Conservation (phyloP, 176 grass and related monocot species). For the Oryza longistaminata region DNA sequence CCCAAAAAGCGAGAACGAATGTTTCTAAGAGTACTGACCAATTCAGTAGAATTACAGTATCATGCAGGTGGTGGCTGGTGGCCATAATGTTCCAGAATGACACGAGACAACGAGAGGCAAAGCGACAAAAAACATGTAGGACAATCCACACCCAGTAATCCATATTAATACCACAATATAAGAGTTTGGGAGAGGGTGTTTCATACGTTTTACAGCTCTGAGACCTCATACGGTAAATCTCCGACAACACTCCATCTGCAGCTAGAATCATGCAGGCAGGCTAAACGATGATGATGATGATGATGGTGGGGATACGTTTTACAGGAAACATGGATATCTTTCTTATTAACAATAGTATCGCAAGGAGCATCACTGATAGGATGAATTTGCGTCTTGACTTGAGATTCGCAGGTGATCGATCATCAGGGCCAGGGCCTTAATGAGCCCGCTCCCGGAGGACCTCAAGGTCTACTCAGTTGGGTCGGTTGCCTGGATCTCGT, state of each 20-base stretch:
- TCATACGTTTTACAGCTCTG: conserved; percentile 47
- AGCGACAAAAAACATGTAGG: neutral
- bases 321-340: conserved; percentile 44
- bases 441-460: conserved; percentile 81
- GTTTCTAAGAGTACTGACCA: no score
- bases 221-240: conserved; percentile 17
- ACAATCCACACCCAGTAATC: conserved; percentile 20
- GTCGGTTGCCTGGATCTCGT: conserved; percentile 97
- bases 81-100: neutral
- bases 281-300: conserved; percentile 17
- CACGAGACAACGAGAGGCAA: neutral
- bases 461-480: conserved; percentile 77
- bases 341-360: conserved; percentile 50
- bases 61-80: no score
- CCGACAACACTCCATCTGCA: conserved; percentile 29
- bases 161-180: conserved; percentile 47
- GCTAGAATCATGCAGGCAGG: conserved; percentile 30
- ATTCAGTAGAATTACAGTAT: no score
- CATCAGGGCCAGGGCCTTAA: conserved; percentile 25
- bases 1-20: no score
- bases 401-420: neutral
- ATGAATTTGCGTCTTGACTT: conserved; percentile 28
- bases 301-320: conserved; percentile 30
- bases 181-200: conserved; percentile 25
- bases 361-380: conserved; percentile 7